These are phyloP conservation scores for Aurifilum marmelostoma DNA, from an alignment of 2,329 filamentous ascomycete species.

Conservation along the genomic window DNA sequence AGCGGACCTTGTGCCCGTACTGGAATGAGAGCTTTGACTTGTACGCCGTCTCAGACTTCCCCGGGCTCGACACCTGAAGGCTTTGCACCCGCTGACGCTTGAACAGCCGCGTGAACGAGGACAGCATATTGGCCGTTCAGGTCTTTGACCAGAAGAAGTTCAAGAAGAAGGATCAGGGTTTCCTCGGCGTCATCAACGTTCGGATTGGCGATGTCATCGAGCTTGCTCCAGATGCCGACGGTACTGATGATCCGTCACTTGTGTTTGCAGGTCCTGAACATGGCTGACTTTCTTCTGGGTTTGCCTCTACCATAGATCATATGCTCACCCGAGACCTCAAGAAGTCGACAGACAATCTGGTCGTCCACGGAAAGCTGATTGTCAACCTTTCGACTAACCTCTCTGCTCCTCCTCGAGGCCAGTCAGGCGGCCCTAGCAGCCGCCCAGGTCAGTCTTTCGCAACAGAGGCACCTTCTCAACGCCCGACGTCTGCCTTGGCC, in stretches of 20 bases:
- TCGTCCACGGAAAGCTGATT: constrained; percentile 97
- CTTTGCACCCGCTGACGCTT: constrained; percentile 28
- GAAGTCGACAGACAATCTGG: constrained; percentile 96
- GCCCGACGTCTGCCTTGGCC: constrained; percentile 58
- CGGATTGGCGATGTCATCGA: constrained; percentile 94
- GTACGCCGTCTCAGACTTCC: constrained; percentile 56
- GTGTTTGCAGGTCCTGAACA: constrained; percentile 34
- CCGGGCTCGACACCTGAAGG: background rate
- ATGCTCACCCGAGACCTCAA: constrained; percentile 98
- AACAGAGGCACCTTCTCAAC: constrained; percentile 49
- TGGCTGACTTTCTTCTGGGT: constrained; percentile 28
- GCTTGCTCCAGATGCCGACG: constrained; percentile 84
- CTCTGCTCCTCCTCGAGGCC: constrained; percentile 64
- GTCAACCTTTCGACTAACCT: constrained; percentile 95
- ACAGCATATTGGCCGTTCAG: constrained; percentile 95
- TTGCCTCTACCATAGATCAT: constrained; percentile 69
- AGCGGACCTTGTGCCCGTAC: constrained; percentile 98
- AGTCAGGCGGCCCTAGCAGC: constrained; percentile 47
- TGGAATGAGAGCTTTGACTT: constrained; percentile 99
- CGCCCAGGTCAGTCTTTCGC: constrained; percentile 46
- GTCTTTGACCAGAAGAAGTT: constrained; percentile 99
- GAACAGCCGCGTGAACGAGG: constrained; percentile 82
- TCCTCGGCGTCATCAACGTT: constrained; percentile 96
- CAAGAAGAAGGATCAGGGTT: constrained; percentile 99
- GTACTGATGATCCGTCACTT: constrained; percentile 50